Evolutionary conservation across 768 basidiomycete genomes (phyloP).

Genomic region (Clavulina sp.): DNA sequence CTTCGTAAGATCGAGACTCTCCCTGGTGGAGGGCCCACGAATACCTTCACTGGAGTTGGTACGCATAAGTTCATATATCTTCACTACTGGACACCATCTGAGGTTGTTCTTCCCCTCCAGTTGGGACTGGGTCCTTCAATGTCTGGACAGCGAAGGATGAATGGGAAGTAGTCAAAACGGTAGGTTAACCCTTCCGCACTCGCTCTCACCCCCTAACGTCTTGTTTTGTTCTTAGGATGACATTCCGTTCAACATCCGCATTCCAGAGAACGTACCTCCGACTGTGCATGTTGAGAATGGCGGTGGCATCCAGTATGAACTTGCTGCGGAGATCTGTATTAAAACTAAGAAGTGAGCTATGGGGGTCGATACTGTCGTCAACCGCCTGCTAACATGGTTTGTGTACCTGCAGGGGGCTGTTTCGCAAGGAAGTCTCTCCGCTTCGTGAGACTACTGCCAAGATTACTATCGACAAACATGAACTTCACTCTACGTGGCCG

Average conservation of each 20-base stretch:
- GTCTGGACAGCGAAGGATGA: slow-evolving; percentile 72
- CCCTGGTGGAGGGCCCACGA: slow-evolving; percentile 47
- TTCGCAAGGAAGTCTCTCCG: slow-evolving; percentile 60
- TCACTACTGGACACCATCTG: too few relatives aligned
- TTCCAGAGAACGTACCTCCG: slow-evolving; percentile 85
- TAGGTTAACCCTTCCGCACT: slow-evolving; percentile 20
- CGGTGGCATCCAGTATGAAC: slow-evolving; percentile 77
- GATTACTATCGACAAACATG: slow-evolving; percentile 84
- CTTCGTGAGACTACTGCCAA: slow-evolving; percentile 47
- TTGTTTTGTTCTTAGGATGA: slow-evolving; percentile 40
- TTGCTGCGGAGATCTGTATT: slow-evolving; percentile 71
- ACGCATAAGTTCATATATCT: too few relatives aligned
- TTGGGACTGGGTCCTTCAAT: slow-evolving; percentile 65
- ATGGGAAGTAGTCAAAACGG: slow-evolving; percentile 48
- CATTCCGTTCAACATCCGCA: slow-evolving; percentile 75
- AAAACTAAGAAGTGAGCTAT: slow-evolving; percentile 77
- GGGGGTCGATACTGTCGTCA: slow-evolving; percentile 15
- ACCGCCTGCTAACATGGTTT: neutral
- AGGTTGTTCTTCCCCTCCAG: too few relatives aligned
- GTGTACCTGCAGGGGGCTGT: slow-evolving; percentile 39
- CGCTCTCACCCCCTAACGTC: slow-evolving; percentile 1
- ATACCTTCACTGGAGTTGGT: slow-evolving; percentile 65
- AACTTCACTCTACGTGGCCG: slow-evolving; percentile 86
- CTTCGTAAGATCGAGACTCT: slow-evolving; percentile 78
- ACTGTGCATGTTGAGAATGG: slow-evolving; percentile 62